Percentiles rank a stretch among this genome's conserved stretches.
Conservation (phyloP, 2,329 filamentous ascomycete species). For the Botrytis cinerea region DNA sequence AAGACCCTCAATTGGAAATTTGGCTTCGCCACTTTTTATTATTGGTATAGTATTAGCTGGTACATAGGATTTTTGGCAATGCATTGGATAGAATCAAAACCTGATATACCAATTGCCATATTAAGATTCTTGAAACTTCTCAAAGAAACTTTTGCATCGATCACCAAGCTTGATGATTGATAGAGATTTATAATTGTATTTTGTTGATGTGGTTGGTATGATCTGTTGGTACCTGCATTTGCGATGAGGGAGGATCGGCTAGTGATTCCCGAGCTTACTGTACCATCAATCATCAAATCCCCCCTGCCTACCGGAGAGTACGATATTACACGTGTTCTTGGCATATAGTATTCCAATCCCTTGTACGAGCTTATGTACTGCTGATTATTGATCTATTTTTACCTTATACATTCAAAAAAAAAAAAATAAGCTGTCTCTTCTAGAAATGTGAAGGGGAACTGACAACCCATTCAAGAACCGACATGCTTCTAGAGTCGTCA, state of each 20-base stretch:
- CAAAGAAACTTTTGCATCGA: neutral
- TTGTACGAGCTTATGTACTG: conserved; percentile 9
- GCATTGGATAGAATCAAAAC: neutral
- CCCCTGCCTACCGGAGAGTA: neutral
- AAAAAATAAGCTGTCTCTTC: neutral
- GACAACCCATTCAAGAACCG: neutral
- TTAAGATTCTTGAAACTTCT: conserved; percentile 11
- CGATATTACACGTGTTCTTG: conserved; percentile 1
- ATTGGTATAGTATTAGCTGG: neutral
- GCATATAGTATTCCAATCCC: neutral
- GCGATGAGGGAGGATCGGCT: conserved; percentile 18
- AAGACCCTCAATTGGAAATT: conserved; percentile 10
- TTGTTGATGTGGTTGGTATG: neutral
- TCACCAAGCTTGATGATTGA: neutral
- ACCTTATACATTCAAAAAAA: neutral
- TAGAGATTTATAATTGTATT: too few relatives aligned
- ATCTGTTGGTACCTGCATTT: conserved; percentile 21
- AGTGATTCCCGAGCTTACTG: conserved; percentile 20
- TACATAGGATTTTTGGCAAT: neutral
- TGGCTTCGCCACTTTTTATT: conserved; percentile 19
- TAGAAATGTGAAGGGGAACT: neutral
- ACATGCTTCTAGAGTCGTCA: too few relatives aligned
- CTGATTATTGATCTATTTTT: conserved; percentile 12
- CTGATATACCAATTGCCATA: neutral
- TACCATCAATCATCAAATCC: neutral